Conservation (phyloP, 2,329 filamentous ascomycete genomes). For the Diaporthe nobilis region DNA sequence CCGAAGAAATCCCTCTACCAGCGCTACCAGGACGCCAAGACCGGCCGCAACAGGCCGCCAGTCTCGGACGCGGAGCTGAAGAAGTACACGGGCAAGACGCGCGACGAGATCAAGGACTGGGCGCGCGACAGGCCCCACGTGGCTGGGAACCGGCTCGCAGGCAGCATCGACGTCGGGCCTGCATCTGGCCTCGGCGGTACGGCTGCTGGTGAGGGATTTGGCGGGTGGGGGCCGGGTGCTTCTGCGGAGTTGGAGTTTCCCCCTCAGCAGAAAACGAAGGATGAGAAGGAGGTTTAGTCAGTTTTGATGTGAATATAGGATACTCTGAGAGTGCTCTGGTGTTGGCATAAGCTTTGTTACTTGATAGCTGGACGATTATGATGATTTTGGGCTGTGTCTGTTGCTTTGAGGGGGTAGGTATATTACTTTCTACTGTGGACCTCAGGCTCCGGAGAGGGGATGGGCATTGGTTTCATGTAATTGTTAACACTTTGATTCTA, state of each 20-base stretch:
- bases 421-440: background rate
- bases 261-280: background rate
- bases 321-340: background rate
- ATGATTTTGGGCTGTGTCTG: background rate
- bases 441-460: background rate
- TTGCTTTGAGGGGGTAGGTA: rapidly evolving
- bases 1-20: constrained; percentile 43
- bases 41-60: constrained; percentile 45
- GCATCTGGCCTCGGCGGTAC: constrained; percentile 50
- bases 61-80: constrained; percentile 56
- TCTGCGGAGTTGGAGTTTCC: constrained; percentile 6
- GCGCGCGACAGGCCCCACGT: constrained; percentile 56
- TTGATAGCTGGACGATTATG: too few relatives aligned
- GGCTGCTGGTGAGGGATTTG: constrained; percentile 42
- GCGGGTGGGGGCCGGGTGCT: constrained; percentile 12
- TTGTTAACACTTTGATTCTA: background rate
- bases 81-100: constrained; percentile 57
- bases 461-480: background rate
- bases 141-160: constrained; percentile 56
- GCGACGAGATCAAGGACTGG: constrained; percentile 52
- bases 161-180: constrained; percentile 50
- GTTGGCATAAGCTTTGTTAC: background rate
- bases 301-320: background rate
- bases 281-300: background rate
- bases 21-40: constrained; percentile 44